Conservation (phyloP, 148 eudicot species). For the Vaccinium darrowii region DNA sequence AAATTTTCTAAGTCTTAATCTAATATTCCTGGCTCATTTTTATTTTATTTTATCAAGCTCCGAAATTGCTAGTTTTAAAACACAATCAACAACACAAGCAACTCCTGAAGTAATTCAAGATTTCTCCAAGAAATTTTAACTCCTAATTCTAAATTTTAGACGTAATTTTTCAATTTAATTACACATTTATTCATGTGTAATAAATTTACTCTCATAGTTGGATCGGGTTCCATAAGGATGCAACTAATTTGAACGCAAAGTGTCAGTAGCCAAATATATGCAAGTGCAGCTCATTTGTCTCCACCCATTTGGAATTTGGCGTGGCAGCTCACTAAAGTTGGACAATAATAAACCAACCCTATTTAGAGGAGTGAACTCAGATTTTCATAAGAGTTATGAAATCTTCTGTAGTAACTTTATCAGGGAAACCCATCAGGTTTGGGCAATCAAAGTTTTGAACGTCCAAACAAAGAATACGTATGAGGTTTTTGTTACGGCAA, state of each 20-base stretch:
- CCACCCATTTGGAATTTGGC: not conserved
- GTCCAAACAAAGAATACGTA: not conserved
- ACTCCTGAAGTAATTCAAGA: no score
- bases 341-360: not conserved
- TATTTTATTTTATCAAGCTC: no score
- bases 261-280: not conserved
- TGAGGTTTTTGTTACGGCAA: not conserved
- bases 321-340: not conserved
- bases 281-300: not conserved
- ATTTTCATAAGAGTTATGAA: not conserved
- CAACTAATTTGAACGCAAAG: not conserved
- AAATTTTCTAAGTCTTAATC: no score
- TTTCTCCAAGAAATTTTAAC: no score
- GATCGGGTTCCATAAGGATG: not conserved
- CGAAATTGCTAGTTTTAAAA: no score
- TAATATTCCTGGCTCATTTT: no score
- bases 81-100: no score
- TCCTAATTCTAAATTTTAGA: no score
- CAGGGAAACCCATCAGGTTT: not conserved
- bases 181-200: no score
- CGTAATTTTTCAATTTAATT: no score
- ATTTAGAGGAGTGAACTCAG: not conserved
- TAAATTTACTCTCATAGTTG: no score
- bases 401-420: not conserved
- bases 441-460: not conserved